Evolutionary conservation across 2,329 filamentous ascomycete genomes (phyloP).

Genomic region (Trichophyton simii): DNA sequence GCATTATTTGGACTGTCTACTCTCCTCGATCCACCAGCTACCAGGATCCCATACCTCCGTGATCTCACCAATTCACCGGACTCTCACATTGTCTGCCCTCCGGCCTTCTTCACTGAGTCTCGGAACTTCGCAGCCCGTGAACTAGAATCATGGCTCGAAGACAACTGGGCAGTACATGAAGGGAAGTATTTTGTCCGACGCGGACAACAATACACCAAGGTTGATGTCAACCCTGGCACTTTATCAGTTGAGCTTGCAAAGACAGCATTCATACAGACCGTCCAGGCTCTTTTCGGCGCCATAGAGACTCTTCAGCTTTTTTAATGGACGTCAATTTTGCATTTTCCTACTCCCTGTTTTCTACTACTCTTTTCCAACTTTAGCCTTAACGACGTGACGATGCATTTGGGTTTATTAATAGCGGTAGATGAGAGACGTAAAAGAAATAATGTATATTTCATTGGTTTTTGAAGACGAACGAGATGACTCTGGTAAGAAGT

Average conservation of each 20-base stretch:
- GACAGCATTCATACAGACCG: conserved; percentile 17
- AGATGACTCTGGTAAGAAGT: too few relatives aligned
- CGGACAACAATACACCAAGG: conserved; percentile 33
- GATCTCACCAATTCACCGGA: conserved; percentile 6
- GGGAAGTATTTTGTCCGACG: conserved; percentile 37
- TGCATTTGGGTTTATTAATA: neutral
- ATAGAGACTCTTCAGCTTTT: conserved; percentile 15
- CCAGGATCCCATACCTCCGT: conserved; percentile 8
- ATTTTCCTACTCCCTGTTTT: neutral
- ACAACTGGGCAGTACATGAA: conserved; percentile 36
- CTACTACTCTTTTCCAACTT: neutral
- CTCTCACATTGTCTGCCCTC: neutral
- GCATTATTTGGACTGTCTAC: conserved; percentile 22
- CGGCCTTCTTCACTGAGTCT: conserved; percentile 17
- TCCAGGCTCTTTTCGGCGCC: conserved; percentile 15
- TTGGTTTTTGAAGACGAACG: too few relatives aligned
- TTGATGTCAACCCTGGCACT: conserved; percentile 26
- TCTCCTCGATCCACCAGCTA: conserved; percentile 17
- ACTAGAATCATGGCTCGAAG: conserved; percentile 32
- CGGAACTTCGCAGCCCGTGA: conserved; percentile 29
- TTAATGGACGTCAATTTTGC: neutral
- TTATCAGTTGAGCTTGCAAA: conserved; percentile 15
- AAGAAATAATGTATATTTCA: too few relatives aligned
- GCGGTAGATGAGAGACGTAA: neutral
- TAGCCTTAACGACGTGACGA: conserved; percentile 2